Evolutionary conservation across 371 early-diverging fungal species (phyloP).

Genomic region (Mortierella sp.): DNA sequence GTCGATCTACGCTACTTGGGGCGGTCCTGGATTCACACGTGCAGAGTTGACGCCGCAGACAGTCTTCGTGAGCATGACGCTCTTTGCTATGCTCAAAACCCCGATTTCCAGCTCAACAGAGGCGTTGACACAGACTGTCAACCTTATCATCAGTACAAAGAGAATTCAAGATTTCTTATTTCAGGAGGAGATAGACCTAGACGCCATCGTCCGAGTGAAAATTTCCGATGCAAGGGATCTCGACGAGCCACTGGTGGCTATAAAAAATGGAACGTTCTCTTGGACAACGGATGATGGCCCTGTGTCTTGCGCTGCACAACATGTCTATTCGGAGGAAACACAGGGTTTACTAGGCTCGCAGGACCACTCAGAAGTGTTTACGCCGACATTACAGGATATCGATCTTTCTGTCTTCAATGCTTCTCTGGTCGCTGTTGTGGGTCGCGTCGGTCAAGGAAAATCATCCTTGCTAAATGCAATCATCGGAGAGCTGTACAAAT

Average conservation of each 20-base stretch:
- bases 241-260: background rate
- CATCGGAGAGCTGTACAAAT: slow-evolving; percentile 87
- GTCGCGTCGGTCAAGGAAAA: slow-evolving; percentile 89
- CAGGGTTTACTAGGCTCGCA: slow-evolving; percentile 17
- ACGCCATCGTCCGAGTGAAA: slow-evolving; percentile 1
- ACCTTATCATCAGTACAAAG: slow-evolving; percentile 6
- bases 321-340: too few relatives aligned
- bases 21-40: slow-evolving; percentile 23
- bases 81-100: slow-evolving; percentile 27
- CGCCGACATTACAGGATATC: slow-evolving; percentile 66
- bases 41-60: slow-evolving; percentile 17
- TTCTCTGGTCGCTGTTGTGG: slow-evolving; percentile 79
- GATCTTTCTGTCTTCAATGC: slow-evolving; percentile 69
- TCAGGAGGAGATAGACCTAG: slow-evolving; percentile 15
- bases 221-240: background rate
- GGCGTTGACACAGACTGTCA: slow-evolving; percentile 2
- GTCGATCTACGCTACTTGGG: slow-evolving; percentile 25
- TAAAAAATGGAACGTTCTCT: slow-evolving; percentile 59
- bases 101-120: slow-evolving; percentile 22
- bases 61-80: slow-evolving; percentile 29
- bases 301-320: too few relatives aligned
- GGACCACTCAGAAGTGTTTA: slow-evolving; percentile 73
- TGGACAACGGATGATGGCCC: slow-evolving; percentile 61
- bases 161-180: slow-evolving; percentile 27
- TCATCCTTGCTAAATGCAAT: slow-evolving; percentile 83